Evolutionary conservation across 1,139 yeast species (phyloP).

Genomic region (Groenewaldozyma auringiensis): DNA sequence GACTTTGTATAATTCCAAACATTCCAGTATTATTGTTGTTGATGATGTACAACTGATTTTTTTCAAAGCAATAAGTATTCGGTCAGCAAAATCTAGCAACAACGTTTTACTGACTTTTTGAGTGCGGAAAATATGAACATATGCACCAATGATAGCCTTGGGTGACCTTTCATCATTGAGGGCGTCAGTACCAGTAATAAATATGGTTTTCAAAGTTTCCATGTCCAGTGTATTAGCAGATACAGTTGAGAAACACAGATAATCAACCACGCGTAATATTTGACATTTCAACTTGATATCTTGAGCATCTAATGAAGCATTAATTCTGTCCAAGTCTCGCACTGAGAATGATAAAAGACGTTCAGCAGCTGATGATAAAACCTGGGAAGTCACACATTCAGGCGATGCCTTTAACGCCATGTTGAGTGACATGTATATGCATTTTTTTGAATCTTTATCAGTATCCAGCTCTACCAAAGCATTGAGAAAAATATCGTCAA

Average conservation of each 20-base stretch:
- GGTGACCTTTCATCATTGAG: constrained; percentile 17
- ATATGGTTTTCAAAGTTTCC: constrained; percentile 20
- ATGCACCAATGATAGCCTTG: constrained; percentile 21
- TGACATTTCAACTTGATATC: constrained; percentile 13
- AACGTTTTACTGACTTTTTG: constrained; percentile 12
- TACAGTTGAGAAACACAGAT: constrained; percentile 19
- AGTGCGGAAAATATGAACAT: constrained; percentile 23
- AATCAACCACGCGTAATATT: constrained; percentile 21
- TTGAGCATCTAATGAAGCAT: constrained; percentile 16
- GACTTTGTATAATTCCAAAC: not conserved
- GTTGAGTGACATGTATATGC: constrained; percentile 19
- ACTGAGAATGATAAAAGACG: constrained; percentile 16
- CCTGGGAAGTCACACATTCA: constrained; percentile 15
- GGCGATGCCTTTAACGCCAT: constrained; percentile 15
- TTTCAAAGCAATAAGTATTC: not conserved
- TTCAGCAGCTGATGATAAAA: constrained; percentile 14
- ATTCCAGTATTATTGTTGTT: not conserved
- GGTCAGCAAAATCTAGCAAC: not conserved
- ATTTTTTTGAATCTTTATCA: constrained; percentile 11
- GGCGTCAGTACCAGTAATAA: constrained; percentile 19
- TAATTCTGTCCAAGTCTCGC: constrained; percentile 17
- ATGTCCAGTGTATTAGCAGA: constrained; percentile 18
- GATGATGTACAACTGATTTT: not conserved
- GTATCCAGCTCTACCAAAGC: constrained; percentile 15
- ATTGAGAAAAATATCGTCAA: constrained; percentile 17